Base-by-base conservation (phyloP, 2,329 filamentous ascomycete species). In the Nemania serpens region DNA sequence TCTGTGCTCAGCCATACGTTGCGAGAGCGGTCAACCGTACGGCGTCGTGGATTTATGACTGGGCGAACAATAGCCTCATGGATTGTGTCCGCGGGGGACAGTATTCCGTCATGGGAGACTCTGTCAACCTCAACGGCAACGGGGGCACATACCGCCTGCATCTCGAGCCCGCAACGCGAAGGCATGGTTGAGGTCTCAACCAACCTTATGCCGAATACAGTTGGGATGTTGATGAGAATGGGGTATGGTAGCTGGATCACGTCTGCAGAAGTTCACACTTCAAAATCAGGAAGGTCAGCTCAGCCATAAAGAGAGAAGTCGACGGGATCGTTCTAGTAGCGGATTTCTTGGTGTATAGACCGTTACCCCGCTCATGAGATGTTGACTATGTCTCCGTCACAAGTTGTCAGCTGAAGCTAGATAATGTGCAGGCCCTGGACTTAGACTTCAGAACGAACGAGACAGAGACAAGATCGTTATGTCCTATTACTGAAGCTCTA, bases 1-100 rank as follows among this genome's bases (percentile, higher is more conserved):
- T 73, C 58, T 73, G 70, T 45, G 70, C 70, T 9, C 65, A 68
- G 46, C 70, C 67, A 10, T 71, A 65, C 22, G 58, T 70, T 37
- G 33, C 47, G n/a, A 65, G 55, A 25, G 62, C 67, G 2, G 62
- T 71, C 65, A 71, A 68, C n/a, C 65, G 68, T 25, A 69, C 70
- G 11, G 69, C 68, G 12, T 62, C 63, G 15, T 73, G 70, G 70
- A 46, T 72, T 37, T 62, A 66, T 25, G 62, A 59, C 12, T 73
- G 69, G 58, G 61, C 68, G 15, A 61, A 67, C 48, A 65, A 53
- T 42, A 63, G 63, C 4, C 58, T 73, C 18, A 63, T 73, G 36
- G 59, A 52, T 43, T 73, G 70, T 47, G 58, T 71, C 13, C 39
- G 51, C 18, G 55, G 52, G 12, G 70, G 68, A 3, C 63, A 68